Percentiles rank a stretch among this genome's conserved stretches.
phyloP scores from a whole-genome alignment of 257 asterid genomes.

The Solanum arcanum region DNA sequence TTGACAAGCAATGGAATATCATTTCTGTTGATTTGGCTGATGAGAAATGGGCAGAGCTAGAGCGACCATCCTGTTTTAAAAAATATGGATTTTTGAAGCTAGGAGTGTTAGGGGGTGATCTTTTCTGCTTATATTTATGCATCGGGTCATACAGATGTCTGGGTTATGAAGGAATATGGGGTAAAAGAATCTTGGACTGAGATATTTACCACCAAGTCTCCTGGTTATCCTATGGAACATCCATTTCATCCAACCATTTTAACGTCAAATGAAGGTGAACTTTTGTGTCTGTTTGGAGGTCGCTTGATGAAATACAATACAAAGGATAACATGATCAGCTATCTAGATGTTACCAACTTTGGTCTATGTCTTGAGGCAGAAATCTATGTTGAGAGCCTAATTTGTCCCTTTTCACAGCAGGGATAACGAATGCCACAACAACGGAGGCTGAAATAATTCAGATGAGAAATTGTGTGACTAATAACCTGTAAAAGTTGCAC shows the following conservation, averaged over 20 bases:
- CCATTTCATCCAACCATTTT: not conserved
- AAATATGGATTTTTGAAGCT: not conserved
- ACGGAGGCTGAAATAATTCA: not conserved
- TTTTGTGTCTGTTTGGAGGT: not conserved
- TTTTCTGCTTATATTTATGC: not conserved
- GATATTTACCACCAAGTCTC: not conserved
- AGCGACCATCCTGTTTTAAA: not conserved
- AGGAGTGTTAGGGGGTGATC: not conserved
- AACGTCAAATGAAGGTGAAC: not conserved
- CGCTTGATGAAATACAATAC: not conserved
- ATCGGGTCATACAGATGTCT: not conserved
- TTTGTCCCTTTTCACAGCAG: not conserved
- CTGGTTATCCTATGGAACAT: not conserved
- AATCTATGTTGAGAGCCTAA: not conserved
- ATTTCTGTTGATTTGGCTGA: not conserved
- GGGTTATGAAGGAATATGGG: not conserved
- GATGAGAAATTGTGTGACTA: not conserved
- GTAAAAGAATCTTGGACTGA: not conserved
- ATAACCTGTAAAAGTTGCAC: not conserved
- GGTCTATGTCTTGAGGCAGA: not conserved
- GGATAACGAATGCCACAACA: not conserved
- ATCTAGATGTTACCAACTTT: not conserved
- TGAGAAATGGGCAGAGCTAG: not conserved
- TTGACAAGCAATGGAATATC: not conserved
- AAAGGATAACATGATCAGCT: not conserved